phyloP scores from a whole-genome alignment of 208 protist species.

The Leishmania tropica region DNA sequence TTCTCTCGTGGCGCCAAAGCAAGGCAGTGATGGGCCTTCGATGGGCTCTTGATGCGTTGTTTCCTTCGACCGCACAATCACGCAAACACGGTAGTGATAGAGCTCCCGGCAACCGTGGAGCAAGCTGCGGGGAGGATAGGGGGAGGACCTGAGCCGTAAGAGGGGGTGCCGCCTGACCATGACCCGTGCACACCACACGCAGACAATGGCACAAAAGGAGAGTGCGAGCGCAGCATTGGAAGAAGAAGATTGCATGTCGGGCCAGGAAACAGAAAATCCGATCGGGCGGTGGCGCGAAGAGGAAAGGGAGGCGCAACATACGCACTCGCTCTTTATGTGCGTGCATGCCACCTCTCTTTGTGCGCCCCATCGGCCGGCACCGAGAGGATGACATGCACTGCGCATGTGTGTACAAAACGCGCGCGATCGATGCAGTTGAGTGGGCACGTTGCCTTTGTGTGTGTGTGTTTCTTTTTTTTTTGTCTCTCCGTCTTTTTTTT shows the following conservation, averaged over 20 bases:
- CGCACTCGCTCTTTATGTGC: background rate
- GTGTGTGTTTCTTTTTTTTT: background rate
- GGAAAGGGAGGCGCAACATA: conserved; percentile 6
- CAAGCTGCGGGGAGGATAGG: background rate
- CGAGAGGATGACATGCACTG: background rate
- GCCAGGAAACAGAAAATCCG: background rate
- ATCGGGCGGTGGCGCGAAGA: background rate
- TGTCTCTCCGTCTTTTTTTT: background rate
- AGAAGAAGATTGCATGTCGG: background rate
- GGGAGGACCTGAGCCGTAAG: background rate
- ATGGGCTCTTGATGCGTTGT: background rate
- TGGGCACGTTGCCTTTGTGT: background rate
- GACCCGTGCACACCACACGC: background rate
- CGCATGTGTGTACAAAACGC: background rate
- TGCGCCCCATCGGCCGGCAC: background rate
- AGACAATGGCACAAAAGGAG: background rate
- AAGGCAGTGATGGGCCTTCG: background rate
- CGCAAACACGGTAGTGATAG: background rate
- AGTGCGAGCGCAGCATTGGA: background rate
- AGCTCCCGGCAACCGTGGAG: background rate
- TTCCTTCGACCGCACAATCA: background rate
- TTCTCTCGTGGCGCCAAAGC: background rate
- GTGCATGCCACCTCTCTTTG: background rate
- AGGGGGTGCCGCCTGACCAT: background rate
- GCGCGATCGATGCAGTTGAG: background rate